phyloP scores from a whole-genome alignment of 116 monocot species.

The Dioscorea cayenensis region DNA sequence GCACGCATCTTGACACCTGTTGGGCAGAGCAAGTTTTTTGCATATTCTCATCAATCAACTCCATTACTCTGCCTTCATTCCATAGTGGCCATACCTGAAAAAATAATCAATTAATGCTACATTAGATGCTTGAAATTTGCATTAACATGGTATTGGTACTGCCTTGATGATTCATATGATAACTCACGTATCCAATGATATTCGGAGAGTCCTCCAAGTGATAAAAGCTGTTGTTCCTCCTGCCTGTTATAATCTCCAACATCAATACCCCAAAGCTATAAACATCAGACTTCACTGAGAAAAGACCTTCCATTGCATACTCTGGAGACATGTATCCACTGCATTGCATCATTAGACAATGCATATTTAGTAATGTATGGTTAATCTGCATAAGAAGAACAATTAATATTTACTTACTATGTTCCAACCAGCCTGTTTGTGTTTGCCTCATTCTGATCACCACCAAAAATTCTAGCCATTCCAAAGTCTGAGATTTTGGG shows the following conservation, averaged over 20 bases:
- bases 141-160: background rate
- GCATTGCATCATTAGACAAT: constrained; percentile 2
- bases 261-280: constrained; percentile 55
- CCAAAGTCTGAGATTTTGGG: constrained; percentile 58
- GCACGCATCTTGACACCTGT: constrained; percentile 23
- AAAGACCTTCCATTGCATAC: constrained; percentile 49
- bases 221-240: constrained; percentile 34
- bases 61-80: constrained; percentile 17
- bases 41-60: constrained; percentile 20
- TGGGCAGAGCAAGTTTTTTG: background rate
- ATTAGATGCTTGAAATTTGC: background rate
- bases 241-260: constrained; percentile 35
- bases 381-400: background rate
- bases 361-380: background rate
- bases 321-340: constrained; percentile 65
- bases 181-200: constrained; percentile 38
- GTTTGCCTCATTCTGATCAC: constrained; percentile 28
- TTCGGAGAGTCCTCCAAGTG: constrained; percentile 15
- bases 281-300: constrained; percentile 55
- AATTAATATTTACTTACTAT: constrained; percentile 19
- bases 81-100: constrained; percentile 34
- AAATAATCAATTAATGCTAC: background rate
- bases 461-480: constrained; percentile 42
- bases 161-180: background rate
- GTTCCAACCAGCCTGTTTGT: constrained; percentile 35